phyloP scores from a whole-genome alignment of 1,284 basidiomycete species.

The Ganoderma lingzhi region DNA sequence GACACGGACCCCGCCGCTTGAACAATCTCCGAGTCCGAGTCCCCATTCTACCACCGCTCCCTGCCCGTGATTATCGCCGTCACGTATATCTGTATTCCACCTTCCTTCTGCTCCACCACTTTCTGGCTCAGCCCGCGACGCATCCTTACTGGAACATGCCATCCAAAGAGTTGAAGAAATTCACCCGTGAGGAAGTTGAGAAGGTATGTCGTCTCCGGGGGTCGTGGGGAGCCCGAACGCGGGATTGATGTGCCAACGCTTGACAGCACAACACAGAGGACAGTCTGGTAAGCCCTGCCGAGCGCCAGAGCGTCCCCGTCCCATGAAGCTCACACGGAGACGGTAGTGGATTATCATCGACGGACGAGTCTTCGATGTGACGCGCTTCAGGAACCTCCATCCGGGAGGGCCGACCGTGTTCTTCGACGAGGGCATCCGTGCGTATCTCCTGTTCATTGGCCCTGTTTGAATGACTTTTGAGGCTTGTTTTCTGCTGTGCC shows the following conservation, averaged over 20 bases:
- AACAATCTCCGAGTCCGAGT: neutral
- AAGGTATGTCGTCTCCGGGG: constrained; percentile 47
- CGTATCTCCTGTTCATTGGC: constrained; percentile 38
- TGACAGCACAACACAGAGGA: constrained; percentile 68
- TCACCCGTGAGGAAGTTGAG: constrained; percentile 62
- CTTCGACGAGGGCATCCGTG: constrained; percentile 76
- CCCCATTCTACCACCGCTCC: neutral
- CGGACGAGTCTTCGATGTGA: constrained; percentile 83
- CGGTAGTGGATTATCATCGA: constrained; percentile 85
- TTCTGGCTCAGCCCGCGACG: neutral
- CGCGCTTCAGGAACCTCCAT: constrained; percentile 81
- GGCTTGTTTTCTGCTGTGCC: neutral
- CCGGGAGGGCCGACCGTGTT: constrained; percentile 85
- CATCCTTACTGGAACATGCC: constrained; percentile 41
- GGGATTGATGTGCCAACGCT: neutral
- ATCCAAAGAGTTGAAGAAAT: constrained; percentile 53
- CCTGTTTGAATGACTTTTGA: neutral
- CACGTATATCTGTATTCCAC: constrained; percentile 14
- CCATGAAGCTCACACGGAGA: neutral
- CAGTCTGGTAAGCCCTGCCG: constrained; percentile 54
- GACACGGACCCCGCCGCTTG: neutral
- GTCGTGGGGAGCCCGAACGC: neutral
- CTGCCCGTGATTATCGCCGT: constrained; percentile 20
- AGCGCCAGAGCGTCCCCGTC: neutral
- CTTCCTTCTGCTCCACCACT: neutral